Conservation (phyloP, 75 land plant species). For the Pseudotsuga menziesii region DNA sequence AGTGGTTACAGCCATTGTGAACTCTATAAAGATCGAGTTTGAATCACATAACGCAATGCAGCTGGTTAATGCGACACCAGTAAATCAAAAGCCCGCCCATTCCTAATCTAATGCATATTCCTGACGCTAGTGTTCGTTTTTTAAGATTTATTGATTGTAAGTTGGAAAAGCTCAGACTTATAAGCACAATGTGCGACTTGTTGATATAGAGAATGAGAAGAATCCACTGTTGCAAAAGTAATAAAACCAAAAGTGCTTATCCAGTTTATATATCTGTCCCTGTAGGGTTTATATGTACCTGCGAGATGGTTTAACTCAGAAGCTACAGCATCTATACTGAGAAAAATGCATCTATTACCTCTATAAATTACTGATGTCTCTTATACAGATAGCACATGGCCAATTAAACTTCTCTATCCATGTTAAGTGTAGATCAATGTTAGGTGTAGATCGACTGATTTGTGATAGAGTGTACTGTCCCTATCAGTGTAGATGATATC, state of each 20-base stretch:
- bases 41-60: not conserved
- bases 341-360: not conserved
- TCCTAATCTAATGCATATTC: not conserved
- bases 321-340: not conserved
- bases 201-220: not conserved
- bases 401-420: not conserved
- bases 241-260: not conserved
- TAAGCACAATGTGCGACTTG: not conserved
- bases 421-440: too few species aligned
- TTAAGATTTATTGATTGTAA: too few species aligned
- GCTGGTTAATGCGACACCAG: too few species aligned
- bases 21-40: not conserved
- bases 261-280: not conserved
- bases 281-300: not conserved
- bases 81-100: not conserved
- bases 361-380: not conserved
- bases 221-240: not conserved
- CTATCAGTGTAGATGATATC: too few species aligned
- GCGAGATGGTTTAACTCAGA: not conserved
- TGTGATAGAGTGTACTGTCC: too few species aligned
- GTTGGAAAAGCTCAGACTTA: too few species aligned
- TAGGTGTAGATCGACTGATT: too few species aligned
- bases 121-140: too few species aligned
- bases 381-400: not conserved
- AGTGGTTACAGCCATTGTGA: not conserved